Conservation (phyloP, 108 stramenopile species). For the Aurantiochytrium sp. region DNA sequence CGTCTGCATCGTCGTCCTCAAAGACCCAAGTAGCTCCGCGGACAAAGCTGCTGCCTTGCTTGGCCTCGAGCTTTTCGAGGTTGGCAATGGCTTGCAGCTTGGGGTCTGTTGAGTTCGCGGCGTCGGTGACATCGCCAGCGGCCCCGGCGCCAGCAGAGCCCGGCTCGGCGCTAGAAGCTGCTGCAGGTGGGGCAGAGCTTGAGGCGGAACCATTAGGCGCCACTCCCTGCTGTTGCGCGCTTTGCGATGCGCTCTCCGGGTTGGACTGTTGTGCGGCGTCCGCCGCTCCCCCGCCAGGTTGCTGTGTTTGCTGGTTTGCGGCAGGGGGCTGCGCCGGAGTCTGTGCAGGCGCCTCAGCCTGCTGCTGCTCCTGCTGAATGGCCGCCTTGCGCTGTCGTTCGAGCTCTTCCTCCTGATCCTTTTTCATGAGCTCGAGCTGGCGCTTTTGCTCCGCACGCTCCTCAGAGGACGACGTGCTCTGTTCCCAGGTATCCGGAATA, state of each 20-base stretch:
- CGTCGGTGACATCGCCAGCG: too few relatives aligned
- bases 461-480: neutral
- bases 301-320: too few relatives aligned
- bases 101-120: neutral
- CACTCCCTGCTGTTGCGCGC: too few relatives aligned
- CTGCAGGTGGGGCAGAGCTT: neutral
- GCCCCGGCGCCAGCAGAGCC: too few relatives aligned
- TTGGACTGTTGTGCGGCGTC: too few relatives aligned
- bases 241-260: too few relatives aligned
- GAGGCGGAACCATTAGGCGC: neutral
- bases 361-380: neutral
- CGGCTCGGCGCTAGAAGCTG: too few relatives aligned
- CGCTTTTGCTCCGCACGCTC: neutral
- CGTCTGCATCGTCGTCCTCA: neutral
- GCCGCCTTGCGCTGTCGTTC: neutral
- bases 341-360: neutral
- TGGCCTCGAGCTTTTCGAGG: neutral
- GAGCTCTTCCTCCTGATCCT: constrained; percentile 1
- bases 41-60: neutral
- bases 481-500: neutral
- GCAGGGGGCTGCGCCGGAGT: too few relatives aligned
- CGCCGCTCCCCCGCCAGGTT: too few relatives aligned
- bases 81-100: neutral
- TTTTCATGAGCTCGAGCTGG: neutral
- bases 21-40: constrained; percentile 12